phyloP scores from a whole-genome alignment of 2,329 filamentous ascomycete genomes.

The Ilyonectria robusta region DNA sequence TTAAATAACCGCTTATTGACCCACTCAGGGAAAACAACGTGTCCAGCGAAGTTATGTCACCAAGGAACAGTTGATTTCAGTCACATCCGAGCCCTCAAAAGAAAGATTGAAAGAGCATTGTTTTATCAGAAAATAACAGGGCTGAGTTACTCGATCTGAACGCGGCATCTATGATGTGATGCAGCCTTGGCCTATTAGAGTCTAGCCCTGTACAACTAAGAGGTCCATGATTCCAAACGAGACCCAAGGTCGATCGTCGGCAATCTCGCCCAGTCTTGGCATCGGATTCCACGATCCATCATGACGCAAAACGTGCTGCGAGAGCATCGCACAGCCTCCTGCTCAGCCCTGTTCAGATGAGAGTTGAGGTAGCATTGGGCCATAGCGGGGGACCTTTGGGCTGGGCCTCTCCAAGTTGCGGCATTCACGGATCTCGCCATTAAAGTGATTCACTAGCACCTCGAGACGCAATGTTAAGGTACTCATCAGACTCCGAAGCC shows the following conservation, averaged over 20 bases:
- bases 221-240: background rate
- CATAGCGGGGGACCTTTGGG: background rate
- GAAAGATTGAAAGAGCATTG: too few species aligned
- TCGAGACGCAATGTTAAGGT: background rate
- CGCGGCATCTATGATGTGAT: too few species aligned
- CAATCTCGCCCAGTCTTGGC: background rate
- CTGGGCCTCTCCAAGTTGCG: background rate
- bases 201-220: background rate
- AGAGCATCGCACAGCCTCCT: background rate
- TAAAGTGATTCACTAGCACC: background rate
- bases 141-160: too few species aligned
- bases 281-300: background rate
- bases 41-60: too few species aligned
- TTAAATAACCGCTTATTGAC: too few species aligned
- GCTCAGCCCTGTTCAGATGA: background rate
- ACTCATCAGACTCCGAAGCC: background rate
- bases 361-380: background rate
- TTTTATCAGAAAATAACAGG: too few species aligned
- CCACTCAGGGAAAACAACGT: too few species aligned
- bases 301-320: background rate
- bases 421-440: background rate
- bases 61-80: too few species aligned
- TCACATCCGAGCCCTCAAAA: too few species aligned
- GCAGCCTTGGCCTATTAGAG: too few species aligned
- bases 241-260: background rate